A percentile compares a stretch with the other conserved stretches of the same genome.
These are phyloP conservation scores for Pyrenopolyporus hunteri DNA, from an alignment of 495 filamentous ascomycete species.

Conservation along the genomic window DNA sequence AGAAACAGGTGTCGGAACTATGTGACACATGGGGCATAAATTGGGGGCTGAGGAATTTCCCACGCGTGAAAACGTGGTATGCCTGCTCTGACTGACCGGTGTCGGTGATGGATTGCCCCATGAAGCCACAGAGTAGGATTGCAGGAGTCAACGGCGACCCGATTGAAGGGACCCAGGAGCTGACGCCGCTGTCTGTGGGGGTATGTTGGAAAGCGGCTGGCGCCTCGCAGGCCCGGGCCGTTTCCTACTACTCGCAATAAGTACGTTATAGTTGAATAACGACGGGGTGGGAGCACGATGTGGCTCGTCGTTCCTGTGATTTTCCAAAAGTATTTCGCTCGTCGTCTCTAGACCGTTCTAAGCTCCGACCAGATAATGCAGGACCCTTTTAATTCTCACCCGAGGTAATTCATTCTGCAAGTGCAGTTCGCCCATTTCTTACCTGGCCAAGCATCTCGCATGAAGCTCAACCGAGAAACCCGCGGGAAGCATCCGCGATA, in stretches of 20 bases:
- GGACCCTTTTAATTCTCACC: neutral
- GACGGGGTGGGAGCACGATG: neutral
- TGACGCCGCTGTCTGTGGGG: slow-evolving; percentile 10
- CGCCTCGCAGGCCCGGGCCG: neutral
- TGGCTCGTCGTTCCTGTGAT: too few species aligned
- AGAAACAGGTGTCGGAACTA: neutral
- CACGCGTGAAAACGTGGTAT: slow-evolving; percentile 11
- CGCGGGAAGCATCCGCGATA: neutral
- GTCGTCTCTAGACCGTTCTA: slow-evolving; percentile 20
- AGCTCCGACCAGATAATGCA: slow-evolving; percentile 8
- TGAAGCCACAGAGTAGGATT: slow-evolving; percentile 22
- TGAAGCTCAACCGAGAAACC: neutral
- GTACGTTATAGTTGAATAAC: neutral
- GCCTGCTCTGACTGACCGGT: slow-evolving; percentile 8
- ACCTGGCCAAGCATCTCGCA: slow-evolving; percentile 11
- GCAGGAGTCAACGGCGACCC: slow-evolving; percentile 2
- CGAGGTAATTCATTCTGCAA: slow-evolving; percentile 14
- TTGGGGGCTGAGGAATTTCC: neutral
- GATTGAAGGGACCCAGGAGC: slow-evolving; percentile 5
- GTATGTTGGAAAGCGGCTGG: slow-evolving; percentile 2
- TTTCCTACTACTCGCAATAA: slow-evolving; percentile 6
- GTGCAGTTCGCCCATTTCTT: slow-evolving; percentile 4
- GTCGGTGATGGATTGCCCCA: slow-evolving; percentile 7
- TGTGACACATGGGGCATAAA: neutral
- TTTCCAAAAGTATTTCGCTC: slow-evolving; percentile 4